A percentile compares a stretch with the other conserved stretches of the same genome.
Conservation (phyloP, 257 asterid species). For the Lantana camara region DNA sequence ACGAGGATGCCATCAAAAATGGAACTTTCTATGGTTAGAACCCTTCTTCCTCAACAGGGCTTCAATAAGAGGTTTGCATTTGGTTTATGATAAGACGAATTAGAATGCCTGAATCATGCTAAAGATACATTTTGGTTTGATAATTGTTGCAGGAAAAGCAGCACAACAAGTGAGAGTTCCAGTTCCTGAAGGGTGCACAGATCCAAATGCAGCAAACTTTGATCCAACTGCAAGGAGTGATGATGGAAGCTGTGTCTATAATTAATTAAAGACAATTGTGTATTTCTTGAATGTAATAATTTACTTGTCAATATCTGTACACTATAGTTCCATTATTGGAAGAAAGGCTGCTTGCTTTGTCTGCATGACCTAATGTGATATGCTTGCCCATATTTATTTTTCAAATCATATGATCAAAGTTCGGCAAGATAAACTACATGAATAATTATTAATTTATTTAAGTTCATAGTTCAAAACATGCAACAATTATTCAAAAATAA, state of each 20-base stretch:
- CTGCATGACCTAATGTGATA: too few species aligned
- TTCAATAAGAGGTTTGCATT: conserved; percentile 15
- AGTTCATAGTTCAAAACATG: too few species aligned
- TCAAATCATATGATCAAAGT: too few species aligned
- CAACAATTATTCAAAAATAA: too few species aligned
- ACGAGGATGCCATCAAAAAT: conserved; percentile 37
- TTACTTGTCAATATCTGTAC: too few species aligned
- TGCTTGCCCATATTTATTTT: too few species aligned
- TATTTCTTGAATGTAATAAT: not conserved
- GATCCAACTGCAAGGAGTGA: conserved; percentile 50
- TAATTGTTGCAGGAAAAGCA: too few species aligned
- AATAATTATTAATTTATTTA: too few species aligned
- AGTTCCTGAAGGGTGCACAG: conserved; percentile 49
- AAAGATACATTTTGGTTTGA: not conserved
- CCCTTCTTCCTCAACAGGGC: not conserved
- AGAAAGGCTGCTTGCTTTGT: too few species aligned
- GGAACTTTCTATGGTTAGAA: conserved; percentile 38
- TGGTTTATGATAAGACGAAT: not conserved
- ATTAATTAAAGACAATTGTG: conserved; percentile 3
- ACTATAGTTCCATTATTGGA: too few species aligned
- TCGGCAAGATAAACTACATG: too few species aligned
- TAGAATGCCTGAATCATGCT: not conserved
- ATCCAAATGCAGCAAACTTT: conserved; percentile 37
- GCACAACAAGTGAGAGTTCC: conserved; percentile 40
- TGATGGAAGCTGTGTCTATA: conserved; percentile 48